These are phyloP conservation scores for Piper betle DNA, from an alignment of 164 flowering plant species.

Conservation along the genomic window DNA sequence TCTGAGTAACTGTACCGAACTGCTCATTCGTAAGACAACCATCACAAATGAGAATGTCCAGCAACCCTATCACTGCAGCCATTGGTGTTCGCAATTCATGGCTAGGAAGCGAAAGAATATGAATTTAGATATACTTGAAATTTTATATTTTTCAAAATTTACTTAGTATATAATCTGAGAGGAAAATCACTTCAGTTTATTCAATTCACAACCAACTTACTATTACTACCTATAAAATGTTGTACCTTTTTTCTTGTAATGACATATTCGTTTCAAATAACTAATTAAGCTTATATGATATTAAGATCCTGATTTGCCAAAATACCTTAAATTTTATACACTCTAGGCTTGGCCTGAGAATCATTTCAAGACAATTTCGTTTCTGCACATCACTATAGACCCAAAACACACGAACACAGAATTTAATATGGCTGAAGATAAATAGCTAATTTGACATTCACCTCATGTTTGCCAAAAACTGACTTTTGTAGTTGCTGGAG, in stretches of 20 bases:
- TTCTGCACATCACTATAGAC: no score
- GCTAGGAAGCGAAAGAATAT: conserved; percentile 26
- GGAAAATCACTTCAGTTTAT: not conserved
- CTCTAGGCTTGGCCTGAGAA: no score
- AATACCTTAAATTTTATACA: not conserved
- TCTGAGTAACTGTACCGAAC: conserved; percentile 68
- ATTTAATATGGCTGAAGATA: not conserved
- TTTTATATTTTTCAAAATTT: no score
- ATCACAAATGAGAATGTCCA: conserved; percentile 88
- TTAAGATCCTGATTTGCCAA: not conserved
- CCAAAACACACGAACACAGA: no score
- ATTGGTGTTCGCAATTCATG: conserved; percentile 97
- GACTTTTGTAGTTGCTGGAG: conserved; percentile 95
- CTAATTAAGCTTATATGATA: no score
- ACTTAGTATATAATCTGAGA: not conserved
- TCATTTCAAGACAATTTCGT: no score
- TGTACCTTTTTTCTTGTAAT: no score
- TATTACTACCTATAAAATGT: no score
- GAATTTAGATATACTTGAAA: not conserved
- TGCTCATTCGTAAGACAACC: conserved; percentile 80
- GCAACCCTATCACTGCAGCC: conserved; percentile 97
- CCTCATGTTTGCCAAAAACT: conserved; percentile 99
- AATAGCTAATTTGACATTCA: conserved; percentile 8
- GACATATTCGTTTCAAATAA: no score
- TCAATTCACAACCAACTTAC: not conserved